These are phyloP conservation scores for Coelastrella sp. DNA, from an alignment of 139 green algal species.

Conservation along the genomic window DNA sequence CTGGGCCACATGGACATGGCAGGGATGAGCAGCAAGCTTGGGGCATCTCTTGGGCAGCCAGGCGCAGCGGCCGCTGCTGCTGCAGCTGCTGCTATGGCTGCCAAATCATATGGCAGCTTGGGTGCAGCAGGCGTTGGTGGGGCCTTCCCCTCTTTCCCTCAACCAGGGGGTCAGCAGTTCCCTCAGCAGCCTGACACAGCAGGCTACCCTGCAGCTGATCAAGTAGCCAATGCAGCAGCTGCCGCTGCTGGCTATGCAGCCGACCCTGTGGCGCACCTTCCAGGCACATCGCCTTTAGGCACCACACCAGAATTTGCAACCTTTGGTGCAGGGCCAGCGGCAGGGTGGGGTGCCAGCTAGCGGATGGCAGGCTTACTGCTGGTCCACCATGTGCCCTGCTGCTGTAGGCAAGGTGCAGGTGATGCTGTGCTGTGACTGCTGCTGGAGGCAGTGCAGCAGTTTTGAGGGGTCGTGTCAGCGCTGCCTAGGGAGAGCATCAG, in stretches of 20 bases:
- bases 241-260: constrained; percentile 32
- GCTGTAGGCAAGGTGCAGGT: not conserved
- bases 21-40: constrained; percentile 28
- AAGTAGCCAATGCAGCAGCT: constrained; percentile 17
- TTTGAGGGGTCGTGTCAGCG: not conserved
- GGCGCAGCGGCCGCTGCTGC: constrained; percentile 34
- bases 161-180: constrained; percentile 16
- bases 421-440: constrained; percentile 30
- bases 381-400: not conserved
- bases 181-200: constrained; percentile 1
- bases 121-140: constrained; percentile 5
- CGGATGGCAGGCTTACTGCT: not conserved
- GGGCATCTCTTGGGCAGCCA: not conserved
- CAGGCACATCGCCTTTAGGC: constrained; percentile 30
- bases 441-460: constrained; percentile 41
- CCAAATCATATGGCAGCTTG: not conserved
- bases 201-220: constrained; percentile 17
- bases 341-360: constrained; percentile 16
- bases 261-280: constrained; percentile 24
- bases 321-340: constrained; percentile 19
- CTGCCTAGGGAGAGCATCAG: not conserved
- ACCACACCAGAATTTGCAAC: constrained; percentile 43
- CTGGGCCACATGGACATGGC: constrained; percentile 36
- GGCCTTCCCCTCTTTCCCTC: constrained; percentile 12
- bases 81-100: constrained; percentile 34